A percentile compares a stretch with the other conserved stretches of the same genome.
phyloP scores from a whole-genome alignment of 345 rosid species.

The Stellera chamaejasme region DNA sequence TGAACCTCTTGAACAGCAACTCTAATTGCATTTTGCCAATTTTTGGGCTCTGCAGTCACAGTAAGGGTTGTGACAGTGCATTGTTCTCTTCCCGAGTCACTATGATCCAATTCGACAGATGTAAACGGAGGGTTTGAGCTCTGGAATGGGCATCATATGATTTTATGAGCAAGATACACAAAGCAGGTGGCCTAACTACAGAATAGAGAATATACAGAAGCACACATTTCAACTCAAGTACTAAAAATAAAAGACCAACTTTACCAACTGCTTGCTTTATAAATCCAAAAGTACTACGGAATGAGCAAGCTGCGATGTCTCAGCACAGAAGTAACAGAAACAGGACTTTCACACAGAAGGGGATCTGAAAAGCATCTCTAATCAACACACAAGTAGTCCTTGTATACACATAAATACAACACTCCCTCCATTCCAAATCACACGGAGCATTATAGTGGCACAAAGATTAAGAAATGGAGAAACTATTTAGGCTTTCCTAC shows the following conservation, averaged over 20 bases:
- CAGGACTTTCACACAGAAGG: too few relatives aligned
- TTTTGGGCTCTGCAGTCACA: conserved; percentile 94
- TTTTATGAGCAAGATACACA: too few relatives aligned
- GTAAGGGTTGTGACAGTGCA: conserved; percentile 99
- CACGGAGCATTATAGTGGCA: too few relatives aligned
- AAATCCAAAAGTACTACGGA: not conserved
- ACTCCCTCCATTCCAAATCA: too few relatives aligned
- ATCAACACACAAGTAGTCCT: too few relatives aligned
- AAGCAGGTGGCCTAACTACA: too few relatives aligned
- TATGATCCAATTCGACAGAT: conserved; percentile 97
- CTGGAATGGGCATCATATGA: conserved; percentile 31
- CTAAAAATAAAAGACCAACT: too few relatives aligned
- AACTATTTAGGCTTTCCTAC: too few relatives aligned
- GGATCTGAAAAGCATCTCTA: too few relatives aligned
- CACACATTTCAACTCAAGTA: not conserved
- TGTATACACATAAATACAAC: too few relatives aligned
- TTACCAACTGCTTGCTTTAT: too few relatives aligned
- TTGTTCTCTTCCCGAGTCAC: conserved; percentile 99
- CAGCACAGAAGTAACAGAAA: not conserved
- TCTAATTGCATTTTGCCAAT: conserved; percentile 90
- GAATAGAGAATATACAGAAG: not conserved
- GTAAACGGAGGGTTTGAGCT: conserved; percentile 99
- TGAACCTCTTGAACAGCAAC: conserved; percentile 98
- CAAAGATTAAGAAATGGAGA: too few relatives aligned
- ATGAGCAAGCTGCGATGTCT: not conserved